Evolutionary conservation across 805 yeast genomes (phyloP).

Genomic region (Candida boleticola): DNA sequence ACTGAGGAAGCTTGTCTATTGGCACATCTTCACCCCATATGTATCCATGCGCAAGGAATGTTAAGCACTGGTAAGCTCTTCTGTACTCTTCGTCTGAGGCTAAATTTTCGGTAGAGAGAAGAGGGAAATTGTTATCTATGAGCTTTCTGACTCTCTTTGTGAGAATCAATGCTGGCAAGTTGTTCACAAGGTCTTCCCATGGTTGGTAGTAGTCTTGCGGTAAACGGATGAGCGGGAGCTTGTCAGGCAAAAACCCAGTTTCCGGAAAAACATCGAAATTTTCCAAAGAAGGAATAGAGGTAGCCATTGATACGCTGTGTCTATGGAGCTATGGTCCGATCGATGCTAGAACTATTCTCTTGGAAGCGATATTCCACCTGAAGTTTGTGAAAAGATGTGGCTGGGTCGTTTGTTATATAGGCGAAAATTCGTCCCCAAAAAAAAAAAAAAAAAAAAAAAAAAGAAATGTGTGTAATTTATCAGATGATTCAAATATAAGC

Average conservation of each 20-base stretch:
- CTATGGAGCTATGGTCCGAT: too few relatives aligned
- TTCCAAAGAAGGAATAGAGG: constrained; percentile 29
- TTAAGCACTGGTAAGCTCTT: constrained; percentile 77
- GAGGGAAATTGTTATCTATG: constrained; percentile 61
- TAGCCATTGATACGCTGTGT: too few relatives aligned
- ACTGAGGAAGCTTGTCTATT: constrained; percentile 59
- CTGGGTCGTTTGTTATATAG: too few relatives aligned
- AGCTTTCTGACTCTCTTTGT: constrained; percentile 57
- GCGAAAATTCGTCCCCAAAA: neutral
- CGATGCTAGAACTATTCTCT: too few relatives aligned
- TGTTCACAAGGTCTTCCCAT: constrained; percentile 72
- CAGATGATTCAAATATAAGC: too few relatives aligned
- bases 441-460: neutral
- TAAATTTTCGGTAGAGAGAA: constrained; percentile 49
- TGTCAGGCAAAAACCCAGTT: constrained; percentile 78
- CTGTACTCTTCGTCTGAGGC: constrained; percentile 52
- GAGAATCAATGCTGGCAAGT: constrained; percentile 71
- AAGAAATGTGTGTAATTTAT: too few relatives aligned
- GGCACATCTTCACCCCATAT: constrained; percentile 79
- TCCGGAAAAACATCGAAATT: constrained; percentile 69
- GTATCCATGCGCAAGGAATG: constrained; percentile 84
- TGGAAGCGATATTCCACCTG: too few relatives aligned
- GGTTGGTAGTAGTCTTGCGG: constrained; percentile 62
- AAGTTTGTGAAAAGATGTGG: too few relatives aligned
- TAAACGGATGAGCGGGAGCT: constrained; percentile 58